Evolutionary conservation across 352 stramenopile genomes (phyloP).

Genomic region (Phytophthora meadii): DNA sequence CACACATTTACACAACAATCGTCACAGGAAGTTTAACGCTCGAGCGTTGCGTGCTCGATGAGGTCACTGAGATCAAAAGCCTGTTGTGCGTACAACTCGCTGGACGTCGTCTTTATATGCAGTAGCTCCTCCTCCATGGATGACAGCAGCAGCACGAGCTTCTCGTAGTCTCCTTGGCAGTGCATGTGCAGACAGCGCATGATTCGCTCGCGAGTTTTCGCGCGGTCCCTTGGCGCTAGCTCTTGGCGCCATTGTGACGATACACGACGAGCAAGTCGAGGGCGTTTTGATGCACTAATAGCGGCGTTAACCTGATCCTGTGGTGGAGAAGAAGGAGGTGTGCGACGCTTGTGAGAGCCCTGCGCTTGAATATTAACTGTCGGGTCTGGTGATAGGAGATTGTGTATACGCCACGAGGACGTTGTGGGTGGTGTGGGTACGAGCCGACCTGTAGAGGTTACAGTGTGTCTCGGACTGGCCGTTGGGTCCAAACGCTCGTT

Average conservation of each 20-base stretch:
- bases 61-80: conserved; percentile 57
- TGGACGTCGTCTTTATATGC: conserved; percentile 75
- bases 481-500: conserved; percentile 48
- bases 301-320: conserved; percentile 12
- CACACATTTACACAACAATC: conserved; percentile 31
- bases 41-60: conserved; percentile 56
- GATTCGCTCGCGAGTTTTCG: conserved; percentile 71
- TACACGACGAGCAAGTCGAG: conserved; percentile 49
- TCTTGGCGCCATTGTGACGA: conserved; percentile 68
- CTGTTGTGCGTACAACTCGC: conserved; percentile 72
- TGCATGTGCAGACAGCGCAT: conserved; percentile 62
- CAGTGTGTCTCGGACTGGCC: conserved; percentile 36
- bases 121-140: conserved; percentile 84
- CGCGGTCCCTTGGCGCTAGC: conserved; percentile 59
- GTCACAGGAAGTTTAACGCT: conserved; percentile 33
- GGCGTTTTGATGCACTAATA: conserved; percentile 35
- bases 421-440: conserved; percentile 26
- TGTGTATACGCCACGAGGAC: conserved; percentile 38
- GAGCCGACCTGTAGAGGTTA: conserved; percentile 14
- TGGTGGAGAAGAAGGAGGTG: conserved; percentile 17
- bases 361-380: conserved; percentile 17
- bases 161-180: conserved; percentile 68
- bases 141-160: conserved; percentile 63
- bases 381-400: conserved; percentile 31
- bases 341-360: conserved; percentile 27